Conservation (phyloP, 169 alveolate genomes). For the Plasmodium chabaudi region DNA sequence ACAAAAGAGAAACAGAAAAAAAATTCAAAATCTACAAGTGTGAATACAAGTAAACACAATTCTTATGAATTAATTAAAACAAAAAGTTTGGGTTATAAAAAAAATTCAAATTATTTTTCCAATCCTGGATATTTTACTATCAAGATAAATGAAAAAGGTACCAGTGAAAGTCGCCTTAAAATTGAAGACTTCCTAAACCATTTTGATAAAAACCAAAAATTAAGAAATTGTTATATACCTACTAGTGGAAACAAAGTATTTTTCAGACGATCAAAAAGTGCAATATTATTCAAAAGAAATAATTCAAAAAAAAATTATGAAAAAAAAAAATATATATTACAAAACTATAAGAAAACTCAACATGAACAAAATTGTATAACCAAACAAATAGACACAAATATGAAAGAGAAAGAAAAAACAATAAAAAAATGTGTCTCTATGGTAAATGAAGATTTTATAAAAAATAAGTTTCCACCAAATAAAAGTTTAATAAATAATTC, state of each 20-base stretch:
- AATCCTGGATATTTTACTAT: no score
- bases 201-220: constrained; percentile 4
- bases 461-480: neutral
- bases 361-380: neutral
- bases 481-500: constrained; percentile 1
- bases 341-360: neutral
- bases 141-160: neutral
- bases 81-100: constrained; percentile 16
- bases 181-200: neutral
- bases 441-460: neutral
- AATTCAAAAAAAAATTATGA: neutral
- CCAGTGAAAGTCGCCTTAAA: neutral
- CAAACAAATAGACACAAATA: neutral
- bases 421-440: constrained; percentile 18
- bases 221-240: neutral
- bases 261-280: constrained; percentile 27
- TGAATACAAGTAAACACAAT: neutral
- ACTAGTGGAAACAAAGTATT: neutral
- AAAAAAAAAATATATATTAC: neutral
- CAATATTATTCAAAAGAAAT: constrained; percentile 10
- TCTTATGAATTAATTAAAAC: constrained; percentile 20
- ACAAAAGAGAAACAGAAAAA: neutral
- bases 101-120: neutral
- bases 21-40: neutral
- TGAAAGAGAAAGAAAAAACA: constrained; percentile 2